These are phyloP conservation scores for Neonectria faginata DNA, from an alignment of 2,329 filamentous ascomycete genomes.

Conservation along the genomic window DNA sequence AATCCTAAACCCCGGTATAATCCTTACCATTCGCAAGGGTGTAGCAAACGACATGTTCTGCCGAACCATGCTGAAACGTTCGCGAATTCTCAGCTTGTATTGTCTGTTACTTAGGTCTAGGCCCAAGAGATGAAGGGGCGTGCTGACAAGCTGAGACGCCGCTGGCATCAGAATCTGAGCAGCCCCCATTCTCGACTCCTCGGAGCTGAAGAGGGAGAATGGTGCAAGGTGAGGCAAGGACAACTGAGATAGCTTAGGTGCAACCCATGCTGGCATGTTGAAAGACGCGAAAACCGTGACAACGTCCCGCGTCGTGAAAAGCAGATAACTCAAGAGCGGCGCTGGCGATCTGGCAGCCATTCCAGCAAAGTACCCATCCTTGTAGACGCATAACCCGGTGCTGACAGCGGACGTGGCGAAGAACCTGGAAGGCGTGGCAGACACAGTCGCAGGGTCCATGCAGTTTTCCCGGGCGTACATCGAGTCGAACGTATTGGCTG, in stretches of 20 bases:
- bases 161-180: slow-evolving; percentile 41
- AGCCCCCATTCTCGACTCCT: slow-evolving; percentile 41
- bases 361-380: slow-evolving; percentile 40
- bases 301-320: slow-evolving; percentile 41
- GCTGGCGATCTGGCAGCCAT: slow-evolving; percentile 31
- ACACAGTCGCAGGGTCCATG: slow-evolving; percentile 35
- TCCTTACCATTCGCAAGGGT: slow-evolving; percentile 40
- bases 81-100: slow-evolving; percentile 30
- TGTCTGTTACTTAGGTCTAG: slow-evolving; percentile 39
- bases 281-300: slow-evolving; percentile 44
- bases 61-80: slow-evolving; percentile 33
- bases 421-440: slow-evolving; percentile 40
- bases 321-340: slow-evolving; percentile 38
- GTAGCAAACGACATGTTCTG: slow-evolving; percentile 36
- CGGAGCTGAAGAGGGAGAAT: slow-evolving; percentile 36
- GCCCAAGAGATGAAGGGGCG: slow-evolving; percentile 41
- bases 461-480: slow-evolving; percentile 37
- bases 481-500: slow-evolving; percentile 43
- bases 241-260: slow-evolving; percentile 40
- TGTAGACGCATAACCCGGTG: slow-evolving; percentile 39
- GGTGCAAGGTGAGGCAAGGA: slow-evolving; percentile 34
- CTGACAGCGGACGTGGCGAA: slow-evolving; percentile 40
- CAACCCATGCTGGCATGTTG: slow-evolving; percentile 41
- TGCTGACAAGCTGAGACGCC: slow-evolving; percentile 40
- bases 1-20: slow-evolving; percentile 40